A percentile compares a stretch with the other conserved stretches of the same genome.
These are phyloP conservation scores for Linum lewisii DNA, from an alignment of 345 rosid genomes.

Conservation along the genomic window DNA sequence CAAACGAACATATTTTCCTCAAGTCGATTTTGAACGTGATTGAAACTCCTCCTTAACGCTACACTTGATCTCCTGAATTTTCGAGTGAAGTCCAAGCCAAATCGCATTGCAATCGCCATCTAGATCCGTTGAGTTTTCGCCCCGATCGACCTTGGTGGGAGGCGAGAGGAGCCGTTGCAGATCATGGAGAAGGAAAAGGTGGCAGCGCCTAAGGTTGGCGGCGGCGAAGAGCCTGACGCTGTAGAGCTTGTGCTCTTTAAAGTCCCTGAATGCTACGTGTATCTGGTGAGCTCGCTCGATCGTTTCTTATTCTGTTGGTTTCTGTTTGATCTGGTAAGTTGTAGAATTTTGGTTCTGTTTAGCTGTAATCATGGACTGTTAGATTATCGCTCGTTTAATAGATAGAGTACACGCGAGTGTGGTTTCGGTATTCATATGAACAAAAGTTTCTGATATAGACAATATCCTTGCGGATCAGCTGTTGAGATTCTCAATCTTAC, in stretches of 20 bases:
- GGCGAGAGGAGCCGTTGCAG: neutral
- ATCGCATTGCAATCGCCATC: neutral
- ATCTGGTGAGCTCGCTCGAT: neutral
- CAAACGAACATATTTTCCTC: too few relatives aligned
- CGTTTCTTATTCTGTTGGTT: neutral
- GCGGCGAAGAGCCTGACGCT: conserved; percentile 45
- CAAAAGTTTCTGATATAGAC: too few relatives aligned
- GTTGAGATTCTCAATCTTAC: neutral
- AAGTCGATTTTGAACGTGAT: too few relatives aligned
- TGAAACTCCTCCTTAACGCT: too few relatives aligned
- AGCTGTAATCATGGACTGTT: too few relatives aligned
- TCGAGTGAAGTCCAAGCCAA: too few relatives aligned
- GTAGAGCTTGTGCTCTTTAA: conserved; percentile 74
- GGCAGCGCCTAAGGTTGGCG: conserved; percentile 16
- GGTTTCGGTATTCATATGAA: neutral
- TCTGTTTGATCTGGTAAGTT: conserved; percentile 42
- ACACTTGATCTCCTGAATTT: too few relatives aligned
- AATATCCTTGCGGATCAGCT: neutral
- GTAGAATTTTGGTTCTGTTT: neutral
- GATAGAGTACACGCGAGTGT: neutral
- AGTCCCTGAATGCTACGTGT: conserved; percentile 84
- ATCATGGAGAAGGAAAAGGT: conserved; percentile 27
- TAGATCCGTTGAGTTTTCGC: neutral
- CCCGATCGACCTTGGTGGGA: neutral
- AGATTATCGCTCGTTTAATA: neutral